Evolutionary conservation across 768 basidiomycete species (phyloP).

Genomic region (Lactifluus pinguis): DNA sequence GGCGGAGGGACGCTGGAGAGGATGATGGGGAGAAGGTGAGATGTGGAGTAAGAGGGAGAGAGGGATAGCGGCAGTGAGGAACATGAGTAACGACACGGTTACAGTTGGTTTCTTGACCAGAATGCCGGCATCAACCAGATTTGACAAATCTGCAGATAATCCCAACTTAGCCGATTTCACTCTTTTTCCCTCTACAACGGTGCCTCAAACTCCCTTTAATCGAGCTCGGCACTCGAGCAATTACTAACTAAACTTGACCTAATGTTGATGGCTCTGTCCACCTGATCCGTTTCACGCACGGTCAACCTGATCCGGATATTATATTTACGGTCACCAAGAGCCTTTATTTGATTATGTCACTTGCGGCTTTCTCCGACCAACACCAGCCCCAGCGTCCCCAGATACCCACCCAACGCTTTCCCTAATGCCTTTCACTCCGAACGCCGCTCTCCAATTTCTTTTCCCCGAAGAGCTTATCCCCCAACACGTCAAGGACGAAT

Average conservation of each 20-base stretch:
- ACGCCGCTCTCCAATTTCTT: conserved; percentile 63
- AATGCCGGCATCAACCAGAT: conserved; percentile 17
- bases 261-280: background rate
- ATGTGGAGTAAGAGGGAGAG: background rate
- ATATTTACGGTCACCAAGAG: too few relatives aligned
- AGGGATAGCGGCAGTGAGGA: background rate
- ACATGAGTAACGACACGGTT: background rate
- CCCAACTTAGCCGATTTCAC: background rate
- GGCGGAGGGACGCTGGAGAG: background rate
- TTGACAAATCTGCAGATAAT: background rate
- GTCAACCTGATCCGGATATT: background rate
- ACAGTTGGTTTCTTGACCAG: conserved; percentile 1
- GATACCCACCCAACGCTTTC: background rate
- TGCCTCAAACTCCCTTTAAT: background rate
- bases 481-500: conserved; percentile 42
- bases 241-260: too few relatives aligned
- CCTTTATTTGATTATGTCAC: too few relatives aligned
- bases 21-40: background rate
- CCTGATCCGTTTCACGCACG: background rate
- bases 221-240: background rate
- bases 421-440: conserved; percentile 45
- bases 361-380: too few relatives aligned
- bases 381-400: too few relatives aligned
- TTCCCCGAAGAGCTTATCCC: conserved; percentile 72
- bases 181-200: background rate